These are phyloP conservation scores for Aspergillus phoenicis DNA, from an alignment of 2,329 filamentous ascomycete species.

Conservation along the genomic window DNA sequence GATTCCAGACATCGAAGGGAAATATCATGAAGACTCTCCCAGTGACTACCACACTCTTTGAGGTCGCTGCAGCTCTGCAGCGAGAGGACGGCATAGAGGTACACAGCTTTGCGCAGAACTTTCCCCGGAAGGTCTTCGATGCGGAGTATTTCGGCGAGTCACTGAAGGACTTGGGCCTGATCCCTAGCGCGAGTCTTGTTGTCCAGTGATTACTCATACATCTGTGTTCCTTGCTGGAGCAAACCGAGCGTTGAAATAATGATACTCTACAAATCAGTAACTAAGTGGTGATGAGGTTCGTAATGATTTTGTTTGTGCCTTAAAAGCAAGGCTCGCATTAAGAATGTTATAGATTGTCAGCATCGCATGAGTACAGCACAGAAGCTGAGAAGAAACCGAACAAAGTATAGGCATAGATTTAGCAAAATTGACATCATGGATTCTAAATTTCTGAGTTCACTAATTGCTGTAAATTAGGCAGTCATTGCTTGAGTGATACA, in stretches of 20 bases:
- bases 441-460: too few species aligned
- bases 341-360: not conserved
- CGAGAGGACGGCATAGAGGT: constrained; percentile 71
- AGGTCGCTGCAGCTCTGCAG: constrained; percentile 77
- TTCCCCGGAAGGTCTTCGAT: constrained; percentile 79
- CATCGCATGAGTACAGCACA: not conserved
- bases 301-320: not conserved
- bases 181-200: constrained; percentile 87
- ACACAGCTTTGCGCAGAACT: constrained; percentile 79
- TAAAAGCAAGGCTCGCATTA: not conserved
- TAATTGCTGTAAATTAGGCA: not conserved
- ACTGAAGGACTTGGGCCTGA: constrained; percentile 85
- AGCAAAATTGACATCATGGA: not conserved
- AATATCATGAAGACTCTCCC: constrained; percentile 86
- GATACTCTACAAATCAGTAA: not conserved
- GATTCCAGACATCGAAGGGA: constrained; percentile 74
- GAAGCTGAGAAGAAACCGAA: not conserved
- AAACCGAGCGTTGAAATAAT: constrained; percentile 5
- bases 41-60: constrained; percentile 87
- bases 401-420: not conserved
- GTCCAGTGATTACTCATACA: constrained; percentile 52
- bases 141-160: constrained; percentile 83
- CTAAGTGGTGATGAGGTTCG: not conserved
- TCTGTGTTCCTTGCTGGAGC: not conserved
- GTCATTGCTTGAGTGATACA: not conserved